Percentiles rank a stretch among this genome's conserved stretches.
Conservation (phyloP, 1,139 yeast genomes). For the Taphrina deformans region DNA sequence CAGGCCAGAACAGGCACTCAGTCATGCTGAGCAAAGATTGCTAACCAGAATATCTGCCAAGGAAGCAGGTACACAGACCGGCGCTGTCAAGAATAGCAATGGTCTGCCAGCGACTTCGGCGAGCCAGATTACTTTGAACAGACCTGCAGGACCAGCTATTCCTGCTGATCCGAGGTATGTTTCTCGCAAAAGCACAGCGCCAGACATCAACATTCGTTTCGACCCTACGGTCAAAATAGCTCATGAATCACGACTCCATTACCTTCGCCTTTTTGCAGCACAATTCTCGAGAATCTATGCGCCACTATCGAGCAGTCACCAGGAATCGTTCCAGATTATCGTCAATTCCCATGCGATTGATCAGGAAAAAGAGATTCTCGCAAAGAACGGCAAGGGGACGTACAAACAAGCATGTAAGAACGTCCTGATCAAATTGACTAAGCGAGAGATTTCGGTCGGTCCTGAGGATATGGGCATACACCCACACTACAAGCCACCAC, state of each 20-base stretch:
- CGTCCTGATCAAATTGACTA: conserved; percentile 13
- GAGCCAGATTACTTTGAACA: neutral
- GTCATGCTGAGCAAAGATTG: conserved; percentile 2
- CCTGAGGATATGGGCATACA: conserved; percentile 1
- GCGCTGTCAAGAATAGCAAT: neutral
- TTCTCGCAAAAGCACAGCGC: neutral
- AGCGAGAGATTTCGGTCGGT: neutral
- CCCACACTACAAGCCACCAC: neutral
- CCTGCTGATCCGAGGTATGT: conserved; percentile 5
- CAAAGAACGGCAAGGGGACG: conserved; percentile 8
- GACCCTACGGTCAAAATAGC: conserved; percentile 15
- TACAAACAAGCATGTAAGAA: conserved; percentile 20
- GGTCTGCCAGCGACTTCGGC: neutral
- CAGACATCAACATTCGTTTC: conserved; percentile 2
- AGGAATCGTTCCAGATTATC: neutral
- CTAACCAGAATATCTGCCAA: neutral
- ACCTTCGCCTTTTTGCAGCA: conserved; percentile 1
- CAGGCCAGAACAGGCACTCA: neutral
- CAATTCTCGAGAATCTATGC: conserved; percentile 25
- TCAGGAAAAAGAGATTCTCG: conserved; percentile 11
- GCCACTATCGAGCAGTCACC: neutral
- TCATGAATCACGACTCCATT: conserved; percentile 22
- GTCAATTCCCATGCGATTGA: conserved; percentile 12
- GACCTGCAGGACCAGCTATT: neutral
- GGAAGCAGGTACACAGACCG: neutral